Evolutionary conservation across 768 basidiomycete species (phyloP).

Genomic region (Tubosaeta sp.): DNA sequence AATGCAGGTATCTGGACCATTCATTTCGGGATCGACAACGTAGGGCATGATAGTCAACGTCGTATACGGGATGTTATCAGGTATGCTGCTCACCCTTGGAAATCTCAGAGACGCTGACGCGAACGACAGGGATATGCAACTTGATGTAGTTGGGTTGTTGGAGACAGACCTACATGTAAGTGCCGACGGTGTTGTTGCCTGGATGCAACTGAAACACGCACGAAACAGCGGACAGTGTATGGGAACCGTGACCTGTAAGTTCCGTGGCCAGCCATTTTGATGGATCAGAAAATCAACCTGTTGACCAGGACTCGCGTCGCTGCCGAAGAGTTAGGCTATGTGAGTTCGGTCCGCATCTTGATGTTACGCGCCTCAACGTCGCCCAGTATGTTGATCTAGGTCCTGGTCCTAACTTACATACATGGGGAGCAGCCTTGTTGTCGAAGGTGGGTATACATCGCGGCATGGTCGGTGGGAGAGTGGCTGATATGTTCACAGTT

Average conservation of each 20-base stretch:
- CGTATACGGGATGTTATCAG: constrained; percentile 46
- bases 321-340: constrained; percentile 77
- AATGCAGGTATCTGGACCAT: constrained; percentile 89
- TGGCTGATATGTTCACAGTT: constrained; percentile 44
- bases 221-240: constrained; percentile 58
- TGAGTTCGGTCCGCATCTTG: constrained; percentile 34
- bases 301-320: constrained; percentile 62
- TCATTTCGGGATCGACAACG: constrained; percentile 68
- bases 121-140: constrained; percentile 62
- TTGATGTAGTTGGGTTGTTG: constrained; percentile 81
- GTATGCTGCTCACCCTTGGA: constrained; percentile 39
- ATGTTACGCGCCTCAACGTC: constrained; percentile 1
- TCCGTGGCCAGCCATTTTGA: background rate
- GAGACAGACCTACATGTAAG: constrained; percentile 84
- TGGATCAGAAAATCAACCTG: constrained; percentile 1
- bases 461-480: background rate
- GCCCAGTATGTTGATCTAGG: constrained; percentile 80
- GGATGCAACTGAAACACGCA: background rate
- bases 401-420: constrained; percentile 83
- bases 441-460: constrained; percentile 52
- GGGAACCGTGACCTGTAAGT: constrained; percentile 82
- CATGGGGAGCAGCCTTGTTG: constrained; percentile 82
- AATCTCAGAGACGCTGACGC: background rate
- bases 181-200: constrained; percentile 2
- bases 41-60: constrained; percentile 33